Evolutionary conservation across 108 stramenopile species (phyloP), one percentile per base, ranked within the genome.

Genomic region (Cylindrotheca fusiformis): DNA sequence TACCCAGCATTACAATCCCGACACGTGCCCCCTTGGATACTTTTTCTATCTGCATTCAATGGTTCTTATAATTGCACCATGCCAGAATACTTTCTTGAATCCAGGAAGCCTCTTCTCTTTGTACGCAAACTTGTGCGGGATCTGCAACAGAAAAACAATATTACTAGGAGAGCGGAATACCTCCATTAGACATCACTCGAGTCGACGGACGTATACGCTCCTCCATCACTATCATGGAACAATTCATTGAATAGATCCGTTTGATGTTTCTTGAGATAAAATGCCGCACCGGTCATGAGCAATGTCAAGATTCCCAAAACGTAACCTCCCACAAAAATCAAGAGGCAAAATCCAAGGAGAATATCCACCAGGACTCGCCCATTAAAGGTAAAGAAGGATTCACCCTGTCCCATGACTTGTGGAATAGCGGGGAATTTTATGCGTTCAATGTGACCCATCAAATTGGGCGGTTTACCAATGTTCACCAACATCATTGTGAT

Each of bases 401-500:
- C 55, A n/a, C 55, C 55, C 1, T 56, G n/a, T 41, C 36, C 36
- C 36, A 41, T 10, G 6, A 41, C 36, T 10, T 14, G 10, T 10
- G 36, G 36, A 41, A 41, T 41, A 14, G 14, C 36, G 26, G 55
- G 55, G n/a, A 26, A 26, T 56, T 30, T 21, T 28, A 56, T 10
- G n/a, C 21, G 55, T 30, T 56, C 55, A 0, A 56, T 8, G 27
- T 21, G 30, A 14, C 14, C 17, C 55, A 56, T 26, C 1, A 20
- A 17, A 28, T 32, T 56, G 55, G 55, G n/a, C 12, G 55, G 24
- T 18, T 17, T 12, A 2, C 55, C 55, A 18, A 31, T 26, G 12
- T 56, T 10, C n/a, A 56, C 55, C 5, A 30, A n/a, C n/a, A 56
- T 10, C 55, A 56, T 56, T 28, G 26, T 31, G n/a, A 30, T 32